Conservation (phyloP, 495 filamentous ascomycete genomes). For the Penicillium angulare region DNA sequence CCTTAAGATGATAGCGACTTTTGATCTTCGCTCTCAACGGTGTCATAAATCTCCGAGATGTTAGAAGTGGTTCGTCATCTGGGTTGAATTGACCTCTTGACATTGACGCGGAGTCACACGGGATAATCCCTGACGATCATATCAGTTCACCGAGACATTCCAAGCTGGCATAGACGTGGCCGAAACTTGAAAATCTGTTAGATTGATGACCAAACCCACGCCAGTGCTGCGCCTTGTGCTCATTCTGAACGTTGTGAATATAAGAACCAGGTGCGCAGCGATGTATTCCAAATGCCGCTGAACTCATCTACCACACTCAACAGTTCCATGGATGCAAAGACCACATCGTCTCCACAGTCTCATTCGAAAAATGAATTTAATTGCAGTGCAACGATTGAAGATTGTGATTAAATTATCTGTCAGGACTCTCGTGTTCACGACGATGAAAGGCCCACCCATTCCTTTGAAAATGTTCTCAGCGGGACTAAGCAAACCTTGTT, state of each 20-base stretch:
- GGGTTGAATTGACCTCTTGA: constrained; percentile 36
- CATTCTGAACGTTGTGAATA: constrained; percentile 45
- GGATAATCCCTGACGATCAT: neutral
- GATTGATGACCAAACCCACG: too few species aligned
- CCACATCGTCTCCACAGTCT: too few species aligned
- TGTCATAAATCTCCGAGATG: constrained; percentile 46
- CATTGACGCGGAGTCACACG: constrained; percentile 36
- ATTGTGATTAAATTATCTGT: constrained; percentile 35
- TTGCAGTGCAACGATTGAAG: too few species aligned
- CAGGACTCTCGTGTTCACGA: constrained; percentile 41
- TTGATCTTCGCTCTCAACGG: constrained; percentile 55
- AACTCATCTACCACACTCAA: too few species aligned
- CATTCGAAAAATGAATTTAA: too few species aligned
- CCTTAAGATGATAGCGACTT: constrained; percentile 52
- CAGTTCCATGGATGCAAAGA: too few species aligned
- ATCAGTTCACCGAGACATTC: constrained; percentile 1
- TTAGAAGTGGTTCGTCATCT: constrained; percentile 34
- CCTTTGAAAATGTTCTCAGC: constrained; percentile 21
- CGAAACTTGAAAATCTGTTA: too few species aligned
- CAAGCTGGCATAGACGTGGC: too few species aligned
- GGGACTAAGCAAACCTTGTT: constrained; percentile 24
- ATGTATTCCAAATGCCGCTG: too few species aligned
- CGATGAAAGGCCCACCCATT: constrained; percentile 39
- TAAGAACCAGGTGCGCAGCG: too few species aligned
- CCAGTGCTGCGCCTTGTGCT: too few species aligned